These are phyloP conservation scores for Amyloporia xantha DNA, from an alignment of 768 basidiomycete species.

Conservation along the genomic window DNA sequence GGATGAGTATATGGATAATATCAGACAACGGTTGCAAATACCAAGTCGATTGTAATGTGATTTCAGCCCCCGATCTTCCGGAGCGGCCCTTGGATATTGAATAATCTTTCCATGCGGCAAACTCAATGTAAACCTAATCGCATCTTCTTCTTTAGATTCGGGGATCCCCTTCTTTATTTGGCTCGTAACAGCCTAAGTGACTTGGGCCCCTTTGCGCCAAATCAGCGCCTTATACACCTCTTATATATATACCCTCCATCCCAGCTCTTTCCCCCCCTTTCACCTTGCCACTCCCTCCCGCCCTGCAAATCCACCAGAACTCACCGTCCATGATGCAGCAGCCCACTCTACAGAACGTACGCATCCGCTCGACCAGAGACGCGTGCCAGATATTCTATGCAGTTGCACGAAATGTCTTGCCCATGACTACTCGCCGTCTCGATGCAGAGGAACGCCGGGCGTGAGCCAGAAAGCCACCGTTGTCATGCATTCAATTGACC, in stretches of 20 bases:
- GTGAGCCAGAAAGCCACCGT: constrained; percentile 3
- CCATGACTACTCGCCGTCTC: constrained; percentile 74
- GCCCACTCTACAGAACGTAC: constrained; percentile 69
- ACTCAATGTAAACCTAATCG: constrained; percentile 53
- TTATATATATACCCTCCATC: not conserved
- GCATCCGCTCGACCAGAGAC: constrained; percentile 72
- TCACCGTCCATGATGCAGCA: constrained; percentile 48
- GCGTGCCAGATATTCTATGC: constrained; percentile 79
- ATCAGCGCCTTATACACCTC: not conserved
- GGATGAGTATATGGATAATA: no score
- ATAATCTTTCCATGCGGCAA: constrained; percentile 35
- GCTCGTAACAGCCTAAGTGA: constrained; percentile 8
- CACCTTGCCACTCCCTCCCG: constrained; percentile 2
- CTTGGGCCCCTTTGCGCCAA: not conserved
- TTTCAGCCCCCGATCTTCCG: constrained; percentile 15
- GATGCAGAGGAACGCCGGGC: constrained; percentile 69
- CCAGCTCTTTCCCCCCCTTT: not conserved
- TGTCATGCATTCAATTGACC: not conserved
- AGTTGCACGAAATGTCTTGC: constrained; percentile 59
- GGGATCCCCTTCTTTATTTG: constrained; percentile 21
- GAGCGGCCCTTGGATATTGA: constrained; percentile 7
- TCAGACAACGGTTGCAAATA: no score
- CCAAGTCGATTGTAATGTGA: no score
- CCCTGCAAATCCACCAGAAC: constrained; percentile 11
- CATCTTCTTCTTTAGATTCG: constrained; percentile 23